Evolutionary conservation across 148 eudicot species (phyloP).

Genomic region (Polygonum maritimum): DNA sequence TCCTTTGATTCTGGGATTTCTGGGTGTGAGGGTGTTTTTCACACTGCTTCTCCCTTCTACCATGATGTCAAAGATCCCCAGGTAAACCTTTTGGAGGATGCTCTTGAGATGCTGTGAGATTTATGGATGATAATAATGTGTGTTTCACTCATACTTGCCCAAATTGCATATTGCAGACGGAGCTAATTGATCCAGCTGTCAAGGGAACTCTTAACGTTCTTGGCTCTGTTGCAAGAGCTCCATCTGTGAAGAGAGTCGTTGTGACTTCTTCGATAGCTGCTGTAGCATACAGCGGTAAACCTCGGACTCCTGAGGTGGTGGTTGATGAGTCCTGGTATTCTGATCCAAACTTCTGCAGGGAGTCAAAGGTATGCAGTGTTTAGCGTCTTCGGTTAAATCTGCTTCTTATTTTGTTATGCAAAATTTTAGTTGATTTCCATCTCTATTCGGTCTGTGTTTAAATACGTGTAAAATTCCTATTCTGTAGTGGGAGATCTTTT

Average conservation of each 20-base stretch:
- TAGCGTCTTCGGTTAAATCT: background rate
- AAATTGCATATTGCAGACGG: conserved; percentile 15
- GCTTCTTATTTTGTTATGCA: background rate
- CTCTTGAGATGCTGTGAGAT: background rate
- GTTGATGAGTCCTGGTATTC: conserved; percentile 35
- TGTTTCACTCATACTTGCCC: background rate
- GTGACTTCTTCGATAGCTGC: conserved; percentile 34
- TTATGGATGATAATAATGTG: background rate
- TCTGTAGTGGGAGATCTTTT: background rate
- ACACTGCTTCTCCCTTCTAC: conserved; percentile 23
- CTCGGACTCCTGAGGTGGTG: conserved; percentile 18
- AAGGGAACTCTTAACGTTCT: conserved; percentile 39
- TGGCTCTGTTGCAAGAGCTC: conserved; percentile 16
- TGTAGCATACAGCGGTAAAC: conserved; percentile 13
- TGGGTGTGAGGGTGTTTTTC: conserved; percentile 33
- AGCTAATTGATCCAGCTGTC: conserved; percentile 29
- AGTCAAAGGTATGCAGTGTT: conserved; percentile 14
- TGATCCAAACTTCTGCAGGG: conserved; percentile 15
- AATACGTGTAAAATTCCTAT: background rate
- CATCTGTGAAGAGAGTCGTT: conserved; percentile 27
- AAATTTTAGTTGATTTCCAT: background rate
- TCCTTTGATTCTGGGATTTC: conserved; percentile 24
- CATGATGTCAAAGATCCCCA: conserved; percentile 11
- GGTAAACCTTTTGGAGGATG: background rate
- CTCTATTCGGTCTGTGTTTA: background rate